Base-by-base conservation (phyloP, 306 rosid genomes). In the Argentina anserina region DNA sequence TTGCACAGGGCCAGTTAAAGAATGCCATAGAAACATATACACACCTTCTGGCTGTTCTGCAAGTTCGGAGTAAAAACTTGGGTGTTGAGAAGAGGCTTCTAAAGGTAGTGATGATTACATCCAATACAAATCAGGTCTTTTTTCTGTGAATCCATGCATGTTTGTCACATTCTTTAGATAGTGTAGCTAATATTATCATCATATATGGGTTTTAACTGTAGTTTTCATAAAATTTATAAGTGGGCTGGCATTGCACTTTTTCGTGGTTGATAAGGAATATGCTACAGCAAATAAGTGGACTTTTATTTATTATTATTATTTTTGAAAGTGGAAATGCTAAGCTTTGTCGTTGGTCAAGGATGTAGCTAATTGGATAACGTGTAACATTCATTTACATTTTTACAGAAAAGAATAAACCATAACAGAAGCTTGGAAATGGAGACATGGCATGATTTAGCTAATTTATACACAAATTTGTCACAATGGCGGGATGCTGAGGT, bases 401-500 rank as follows among this genome's bases (percentile, higher is more conserved):
- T 70, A 37, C 86, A 90, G 98, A 72, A 56, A 62, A 77, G 78
- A 78, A 78, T 85, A 85, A 82, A 74, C 65, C 79, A 65, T 29
- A 83, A 85, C 67, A 81, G 89, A 87, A 89, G 81, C 69, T 79
- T 90, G 73, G 98, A 93, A 87, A 87, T 86, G 89, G 97, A 93
- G 86, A 83, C 88, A 36, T 93, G 98, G 98, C 90, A 87, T 70
- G 97, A 93, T 73, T 86, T 93, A 55, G 96, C 97, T 39, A 81
- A 89, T 23, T 62, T 89, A 23, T 93, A 93, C 74, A 89, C 79
- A 17, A 75, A 82, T 36, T 79, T 89, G 71, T 90, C 97, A 10
- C 89, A 84, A 45, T 93, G 97, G 97, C 77, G 73, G 46, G 98
- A 93, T 58, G 97, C 97, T 45, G 97, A 93, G 81, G 83, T 89